Evolutionary conservation across 2,329 filamentous ascomycete genomes (phyloP).

Genomic region (Diaporthe capsici): DNA sequence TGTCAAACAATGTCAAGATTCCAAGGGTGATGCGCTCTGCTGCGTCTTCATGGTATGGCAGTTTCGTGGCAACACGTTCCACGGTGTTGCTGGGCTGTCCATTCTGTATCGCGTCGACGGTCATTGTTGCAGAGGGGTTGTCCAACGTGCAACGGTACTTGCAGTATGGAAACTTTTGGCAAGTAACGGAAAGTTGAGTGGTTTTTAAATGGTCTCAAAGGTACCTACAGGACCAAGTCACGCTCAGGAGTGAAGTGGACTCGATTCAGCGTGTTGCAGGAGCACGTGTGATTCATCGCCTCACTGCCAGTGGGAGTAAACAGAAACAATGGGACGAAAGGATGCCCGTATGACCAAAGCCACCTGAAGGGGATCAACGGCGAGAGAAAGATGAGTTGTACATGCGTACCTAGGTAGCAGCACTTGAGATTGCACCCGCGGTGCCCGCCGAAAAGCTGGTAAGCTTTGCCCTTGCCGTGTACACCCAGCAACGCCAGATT

Average conservation of each 20-base stretch:
- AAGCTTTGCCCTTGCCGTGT: constrained; percentile 24
- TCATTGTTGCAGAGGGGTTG: constrained; percentile 22
- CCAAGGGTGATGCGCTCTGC: constrained; percentile 32
- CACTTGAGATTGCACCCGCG: constrained; percentile 16
- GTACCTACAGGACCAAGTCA: not conserved
- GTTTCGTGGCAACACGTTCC: constrained; percentile 30
- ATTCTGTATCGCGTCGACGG: constrained; percentile 26
- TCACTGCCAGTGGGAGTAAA: not conserved
- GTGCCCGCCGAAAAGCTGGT: not conserved
- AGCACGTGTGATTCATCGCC: constrained; percentile 24
- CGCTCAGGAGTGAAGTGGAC: not conserved
- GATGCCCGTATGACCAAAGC: constrained; percentile 22
- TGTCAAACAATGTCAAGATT: constrained; percentile 32
- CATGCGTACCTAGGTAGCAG: too few relatives aligned
- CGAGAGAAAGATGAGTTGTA: not conserved
- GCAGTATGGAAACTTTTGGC: not conserved
- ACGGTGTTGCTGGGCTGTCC: not conserved
- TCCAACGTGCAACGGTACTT: not conserved
- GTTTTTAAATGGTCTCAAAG: not conserved
- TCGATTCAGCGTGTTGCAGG: constrained; percentile 4
- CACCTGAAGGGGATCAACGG: not conserved
- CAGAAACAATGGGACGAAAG: not conserved
- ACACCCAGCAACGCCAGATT: constrained; percentile 12
- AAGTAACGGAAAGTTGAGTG: not conserved
- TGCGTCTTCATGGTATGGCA: constrained; percentile 28